Conservation (phyloP, 805 yeast species). For the Vanderwaltozyma yarrowii region DNA sequence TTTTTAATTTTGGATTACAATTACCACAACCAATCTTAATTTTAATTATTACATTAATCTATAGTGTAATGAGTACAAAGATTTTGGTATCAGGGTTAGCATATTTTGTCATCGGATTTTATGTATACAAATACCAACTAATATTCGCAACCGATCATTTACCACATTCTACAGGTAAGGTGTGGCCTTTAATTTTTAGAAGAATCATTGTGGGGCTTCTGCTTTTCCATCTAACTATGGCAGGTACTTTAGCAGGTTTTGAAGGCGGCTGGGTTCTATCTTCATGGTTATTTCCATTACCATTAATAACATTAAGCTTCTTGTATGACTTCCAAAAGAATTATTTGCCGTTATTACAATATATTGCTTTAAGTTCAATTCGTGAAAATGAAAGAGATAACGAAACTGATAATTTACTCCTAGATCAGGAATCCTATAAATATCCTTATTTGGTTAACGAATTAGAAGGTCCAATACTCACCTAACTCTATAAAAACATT, state of each 20-base stretch:
- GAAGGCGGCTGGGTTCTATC: slow-evolving; percentile 74
- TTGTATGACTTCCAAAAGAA: slow-evolving; percentile 75
- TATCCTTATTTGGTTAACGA: slow-evolving; percentile 64
- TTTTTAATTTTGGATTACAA: slow-evolving; percentile 81
- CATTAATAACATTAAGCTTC: slow-evolving; percentile 52
- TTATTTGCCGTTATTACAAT: slow-evolving; percentile 69
- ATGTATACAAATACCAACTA: slow-evolving; percentile 83
- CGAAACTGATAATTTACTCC: slow-evolving; percentile 12
- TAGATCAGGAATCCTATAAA: slow-evolving; percentile 45
- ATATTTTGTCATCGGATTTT: slow-evolving; percentile 77
- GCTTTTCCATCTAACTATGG: slow-evolving; percentile 84
- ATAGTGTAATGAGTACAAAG: slow-evolving; percentile 83
- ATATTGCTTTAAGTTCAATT: slow-evolving; percentile 80
- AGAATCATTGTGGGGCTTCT: slow-evolving; percentile 72
- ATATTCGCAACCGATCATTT: slow-evolving; percentile 88
- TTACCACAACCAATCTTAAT: slow-evolving; percentile 87
- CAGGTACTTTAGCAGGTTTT: slow-evolving; percentile 72
- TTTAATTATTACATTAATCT: slow-evolving; percentile 72
- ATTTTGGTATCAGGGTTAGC: slow-evolving; percentile 75
- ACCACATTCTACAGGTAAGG: slow-evolving; percentile 93
- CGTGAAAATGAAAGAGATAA: slow-evolving; percentile 34
- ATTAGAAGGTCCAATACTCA: slow-evolving; percentile 77
- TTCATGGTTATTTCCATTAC: slow-evolving; percentile 62
- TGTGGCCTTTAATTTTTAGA: slow-evolving; percentile 86
- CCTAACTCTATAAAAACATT: too few species aligned